Evolutionary conservation across 345 rosid species (phyloP), one percentile per base, ranked within the genome.

Genomic region (Isatis tinctoria): DNA sequence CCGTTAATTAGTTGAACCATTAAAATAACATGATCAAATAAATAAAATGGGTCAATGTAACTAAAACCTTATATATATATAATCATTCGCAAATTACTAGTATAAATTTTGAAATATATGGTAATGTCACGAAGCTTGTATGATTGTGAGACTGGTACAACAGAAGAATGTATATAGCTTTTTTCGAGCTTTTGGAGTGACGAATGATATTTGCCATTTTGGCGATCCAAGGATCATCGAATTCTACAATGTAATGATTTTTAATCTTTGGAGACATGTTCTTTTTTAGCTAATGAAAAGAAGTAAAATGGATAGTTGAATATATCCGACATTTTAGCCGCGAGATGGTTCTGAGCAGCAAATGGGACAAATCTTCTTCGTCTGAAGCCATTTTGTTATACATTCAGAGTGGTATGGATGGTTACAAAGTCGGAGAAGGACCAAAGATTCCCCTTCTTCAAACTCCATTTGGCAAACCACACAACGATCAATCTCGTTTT

Each of bases 391-490:
- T 40, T 70, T 76, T 61, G 64, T 82, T 40, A 93, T 84, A 32
- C 98, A 93, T 0, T 83, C 86, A 5, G 80, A 67, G 64, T 92
- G 98, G 61, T 84, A 90, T 3, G 85, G 83, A 59, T 92, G 95
- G 3, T 83, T 59, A 49, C 98, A 92, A 16, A 83, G 60, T 60
- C 57, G 36, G 8, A 88, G 90, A 48, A 77, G 75, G 5, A 79
- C 90, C 51, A 90, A 6, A 2, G 52, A 39, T 57, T 92, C 95
- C 10, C 81, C 85, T 74, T 84, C 89, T 71, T 78, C 88, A 47
- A 80, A 93, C 69, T 93, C 97, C 24, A 83, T 77, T 73, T 93
- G 97, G 70, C 93, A 93, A 33, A 93, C 78, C 12, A 88, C 97
- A 65, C 98, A 93, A 3, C 85, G 81, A 54, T 90, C 96, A 5